Evolutionary conservation across 179 eudicot species (phyloP), one percentile per base, ranked within the genome.

Genomic region (Heliamphora pulchella): DNA sequence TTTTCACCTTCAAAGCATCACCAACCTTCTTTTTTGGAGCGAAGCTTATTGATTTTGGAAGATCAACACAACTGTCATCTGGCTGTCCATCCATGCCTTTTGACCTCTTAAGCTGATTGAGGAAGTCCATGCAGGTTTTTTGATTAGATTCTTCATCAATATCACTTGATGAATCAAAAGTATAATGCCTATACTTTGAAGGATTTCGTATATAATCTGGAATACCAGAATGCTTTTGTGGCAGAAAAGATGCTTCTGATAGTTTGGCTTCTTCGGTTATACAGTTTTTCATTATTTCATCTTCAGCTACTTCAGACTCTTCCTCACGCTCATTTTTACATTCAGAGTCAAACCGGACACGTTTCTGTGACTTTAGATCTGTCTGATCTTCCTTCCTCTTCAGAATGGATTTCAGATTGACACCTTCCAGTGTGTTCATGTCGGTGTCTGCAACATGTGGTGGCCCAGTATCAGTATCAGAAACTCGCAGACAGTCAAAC

Each of bases 201-300:
- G 94, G 94, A 80, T 89, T 90, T 18, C 83, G 87, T 44, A 91
- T 51, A 76, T 91, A 79, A 55, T 91, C 92, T 43, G 94, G 94
- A 59, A 91, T 82, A 58, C 46, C 59, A 9, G 88, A 78, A 22
- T 81, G 75, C 73, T 86, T 71, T 46, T 73, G 78, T 1, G 75
- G 79, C 76, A 50, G 63, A 55, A 75, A 80, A 50, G 82, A 57
- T 44, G 64, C 80, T 66, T 31, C 74, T n/a, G 80, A 53, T 8
- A 43, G 66, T 74, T 39, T 20, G 17, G 20, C 18, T 22, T 87
- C 82, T 55, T 65, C 78, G 70, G 20, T 41, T 59, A 77, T 78
- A 69, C 58, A 13, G 22, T 75, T 79, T 47, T 80, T 71, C 71
- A 63, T 14, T 20, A 79, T 48, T 8, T 80, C 54, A 76, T 65